These are phyloP conservation scores for Paramecium biaurelia DNA, from an alignment of 73 alveolate species.

Conservation along the genomic window DNA sequence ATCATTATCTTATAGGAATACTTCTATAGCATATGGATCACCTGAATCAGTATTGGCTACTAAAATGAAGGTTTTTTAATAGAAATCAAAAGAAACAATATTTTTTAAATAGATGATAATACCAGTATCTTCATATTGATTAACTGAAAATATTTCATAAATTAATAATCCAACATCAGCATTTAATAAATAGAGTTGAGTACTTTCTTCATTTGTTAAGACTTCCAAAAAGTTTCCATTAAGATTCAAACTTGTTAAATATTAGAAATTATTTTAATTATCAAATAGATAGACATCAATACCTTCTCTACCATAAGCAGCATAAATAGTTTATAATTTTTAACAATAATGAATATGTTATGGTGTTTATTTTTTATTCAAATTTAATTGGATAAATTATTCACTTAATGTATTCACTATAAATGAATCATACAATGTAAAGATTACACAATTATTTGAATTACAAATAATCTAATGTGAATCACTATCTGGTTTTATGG, in stretches of 20 bases:
- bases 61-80: not conserved
- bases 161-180: not conserved
- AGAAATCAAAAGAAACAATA: not conserved
- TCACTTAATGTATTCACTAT: not conserved
- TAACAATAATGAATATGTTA: not conserved
- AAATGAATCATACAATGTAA: not conserved
- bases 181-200: not conserved
- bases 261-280: not conserved
- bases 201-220: constrained; percentile 12
- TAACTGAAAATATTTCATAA: not conserved
- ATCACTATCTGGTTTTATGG: not conserved
- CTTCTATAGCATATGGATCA: constrained; percentile 39
- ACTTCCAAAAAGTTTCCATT: not conserved
- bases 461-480: not conserved
- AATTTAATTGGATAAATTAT: not conserved
- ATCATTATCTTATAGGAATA: not conserved
- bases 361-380: not conserved
- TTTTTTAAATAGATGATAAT: not conserved
- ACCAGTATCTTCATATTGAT: not conserved
- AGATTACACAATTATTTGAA: not conserved
- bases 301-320: constrained; percentile 17
- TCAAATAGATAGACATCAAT: not conserved
- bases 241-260: not conserved
- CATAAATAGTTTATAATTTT: not conserved
- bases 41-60: not conserved